Evolutionary conservation across 257 asterid species (phyloP).

Genomic region (Ballota nigra): DNA sequence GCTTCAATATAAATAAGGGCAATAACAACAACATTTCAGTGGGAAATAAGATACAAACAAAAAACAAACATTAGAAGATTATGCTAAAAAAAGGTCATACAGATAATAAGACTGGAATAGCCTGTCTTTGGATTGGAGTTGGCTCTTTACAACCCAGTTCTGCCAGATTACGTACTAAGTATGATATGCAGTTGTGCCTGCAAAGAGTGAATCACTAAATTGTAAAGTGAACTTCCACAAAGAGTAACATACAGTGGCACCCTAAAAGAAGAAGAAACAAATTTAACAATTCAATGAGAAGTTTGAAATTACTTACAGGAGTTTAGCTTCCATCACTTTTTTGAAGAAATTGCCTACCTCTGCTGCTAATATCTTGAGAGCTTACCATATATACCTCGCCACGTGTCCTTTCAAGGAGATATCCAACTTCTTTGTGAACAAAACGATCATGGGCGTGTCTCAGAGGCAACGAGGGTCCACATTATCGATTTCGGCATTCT

Average conservation of each 20-base stretch:
- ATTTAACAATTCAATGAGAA: no score
- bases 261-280: no score
- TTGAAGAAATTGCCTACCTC: slow-evolving; percentile 32
- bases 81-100: slow-evolving; percentile 62
- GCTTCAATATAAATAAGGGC: not conserved
- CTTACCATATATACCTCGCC: slow-evolving; percentile 44
- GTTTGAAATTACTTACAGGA: no score
- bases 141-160: no score
- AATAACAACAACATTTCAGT: not conserved
- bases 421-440: slow-evolving; percentile 42
- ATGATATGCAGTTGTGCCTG: no score
- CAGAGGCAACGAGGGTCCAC: slow-evolving; percentile 38
- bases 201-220: no score
- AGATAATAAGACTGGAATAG: slow-evolving; percentile 83
- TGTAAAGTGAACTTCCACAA: no score
- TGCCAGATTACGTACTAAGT: no score
- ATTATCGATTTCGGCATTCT: no score
- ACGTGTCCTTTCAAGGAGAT: slow-evolving; percentile 45
- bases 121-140: slow-evolving; percentile 97
- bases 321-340: no score
- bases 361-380: slow-evolving; percentile 42
- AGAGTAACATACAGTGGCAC: no score
- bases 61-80: not conserved
- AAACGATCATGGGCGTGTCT: slow-evolving; percentile 36
- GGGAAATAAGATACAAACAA: not conserved